These are phyloP conservation scores for Batkoa obscura DNA, from an alignment of 371 early-diverging fungal species.

Conservation along the genomic window DNA sequence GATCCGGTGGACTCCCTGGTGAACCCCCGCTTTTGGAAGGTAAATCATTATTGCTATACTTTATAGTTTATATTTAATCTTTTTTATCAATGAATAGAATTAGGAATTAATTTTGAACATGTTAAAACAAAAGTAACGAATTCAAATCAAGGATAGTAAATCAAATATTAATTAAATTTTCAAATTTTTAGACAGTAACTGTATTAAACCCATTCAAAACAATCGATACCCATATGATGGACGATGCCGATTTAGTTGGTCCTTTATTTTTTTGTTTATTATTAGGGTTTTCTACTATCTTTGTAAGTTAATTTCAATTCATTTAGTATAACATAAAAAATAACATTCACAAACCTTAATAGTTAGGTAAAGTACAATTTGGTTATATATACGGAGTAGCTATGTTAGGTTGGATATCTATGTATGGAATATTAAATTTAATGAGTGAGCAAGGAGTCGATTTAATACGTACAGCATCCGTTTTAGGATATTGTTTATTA, in stretches of 20 bases:
- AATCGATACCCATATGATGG: slow-evolving; percentile 80
- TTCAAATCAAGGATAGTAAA: not conserved
- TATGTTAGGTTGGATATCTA: slow-evolving; percentile 66
- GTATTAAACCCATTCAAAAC: slow-evolving; percentile 79
- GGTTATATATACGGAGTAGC: slow-evolving; percentile 95
- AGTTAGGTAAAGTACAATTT: slow-evolving; percentile 87
- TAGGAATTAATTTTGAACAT: slow-evolving; percentile 80
- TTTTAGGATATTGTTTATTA: slow-evolving; percentile 88
- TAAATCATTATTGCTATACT: slow-evolving; percentile 7
- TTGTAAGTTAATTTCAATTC: slow-evolving; percentile 22
- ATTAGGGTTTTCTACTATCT: slow-evolving; percentile 73
- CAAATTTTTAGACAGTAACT: slow-evolving; percentile 52
- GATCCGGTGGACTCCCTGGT: slow-evolving; percentile 69
- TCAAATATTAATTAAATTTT: not conserved
- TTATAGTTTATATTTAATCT: not conserved
- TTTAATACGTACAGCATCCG: slow-evolving; percentile 72
- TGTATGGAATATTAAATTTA: slow-evolving; percentile 77
- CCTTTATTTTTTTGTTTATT: slow-evolving; percentile 77
- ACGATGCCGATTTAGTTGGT: slow-evolving; percentile 87
- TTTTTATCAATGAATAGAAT: slow-evolving; percentile 26
- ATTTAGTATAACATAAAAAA: not conserved
- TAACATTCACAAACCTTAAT: not conserved
- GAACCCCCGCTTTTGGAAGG: slow-evolving; percentile 76
- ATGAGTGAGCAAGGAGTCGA: slow-evolving; percentile 85
- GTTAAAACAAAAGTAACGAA: slow-evolving; percentile 53